Evolutionary conservation across 192 early-diverging fungal species (phyloP).

Genomic region (Coemansia sp.): DNA sequence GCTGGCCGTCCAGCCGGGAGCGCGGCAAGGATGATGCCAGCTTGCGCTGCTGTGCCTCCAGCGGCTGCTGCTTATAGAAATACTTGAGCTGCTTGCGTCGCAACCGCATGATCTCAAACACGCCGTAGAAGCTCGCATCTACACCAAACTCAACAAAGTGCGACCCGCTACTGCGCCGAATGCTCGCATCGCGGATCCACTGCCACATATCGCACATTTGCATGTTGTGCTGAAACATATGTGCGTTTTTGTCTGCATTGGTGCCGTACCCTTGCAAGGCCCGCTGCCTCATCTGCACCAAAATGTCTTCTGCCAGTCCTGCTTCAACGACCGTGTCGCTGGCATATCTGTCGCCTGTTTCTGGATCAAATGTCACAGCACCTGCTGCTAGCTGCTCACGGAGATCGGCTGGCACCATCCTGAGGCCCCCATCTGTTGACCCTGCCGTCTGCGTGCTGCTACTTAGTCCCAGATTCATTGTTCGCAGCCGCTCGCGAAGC

Average conservation of each 20-base stretch:
- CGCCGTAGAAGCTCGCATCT: constrained; percentile 39
- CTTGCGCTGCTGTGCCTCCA: constrained; percentile 11
- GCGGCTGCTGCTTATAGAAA: constrained; percentile 51
- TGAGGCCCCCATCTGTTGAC: constrained; percentile 1
- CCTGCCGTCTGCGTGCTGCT: neutral
- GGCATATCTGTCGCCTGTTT: constrained; percentile 4
- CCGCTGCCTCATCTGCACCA: constrained; percentile 75
- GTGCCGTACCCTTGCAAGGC: constrained; percentile 76
- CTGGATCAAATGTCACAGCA: constrained; percentile 12
- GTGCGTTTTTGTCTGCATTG: constrained; percentile 58
- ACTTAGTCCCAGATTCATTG: constrained; percentile 14
- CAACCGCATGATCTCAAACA: constrained; percentile 33
- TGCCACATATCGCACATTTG: constrained; percentile 29
- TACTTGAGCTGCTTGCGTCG: constrained; percentile 53
- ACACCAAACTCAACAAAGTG: constrained; percentile 57
- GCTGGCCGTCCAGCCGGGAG: constrained; percentile 35
- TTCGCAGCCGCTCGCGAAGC: constrained; percentile 12
- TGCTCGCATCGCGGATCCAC: constrained; percentile 56
- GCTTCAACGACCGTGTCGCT: constrained; percentile 6
- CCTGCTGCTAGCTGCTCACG: constrained; percentile 8
- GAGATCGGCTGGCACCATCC: constrained; percentile 3
- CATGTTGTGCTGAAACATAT: constrained; percentile 15
- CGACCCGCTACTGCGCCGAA: constrained; percentile 42
- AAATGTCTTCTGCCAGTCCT: constrained; percentile 62
- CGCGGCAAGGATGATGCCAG: constrained; percentile 1